Conservation (phyloP, 164 flowering plant genomes). For the Litsea cubeba region DNA sequence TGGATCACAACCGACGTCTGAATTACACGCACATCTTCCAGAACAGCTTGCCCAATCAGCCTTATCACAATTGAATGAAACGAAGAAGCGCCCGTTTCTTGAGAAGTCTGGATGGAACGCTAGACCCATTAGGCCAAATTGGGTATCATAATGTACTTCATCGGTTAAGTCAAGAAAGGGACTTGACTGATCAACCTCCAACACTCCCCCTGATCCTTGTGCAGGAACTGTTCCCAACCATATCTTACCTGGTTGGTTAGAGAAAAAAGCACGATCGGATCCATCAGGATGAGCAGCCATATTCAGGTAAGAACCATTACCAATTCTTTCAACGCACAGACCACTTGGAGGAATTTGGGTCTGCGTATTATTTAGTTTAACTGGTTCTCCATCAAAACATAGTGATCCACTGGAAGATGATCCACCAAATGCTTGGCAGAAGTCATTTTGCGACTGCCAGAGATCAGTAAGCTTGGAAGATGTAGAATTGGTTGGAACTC, state of each 20-base stretch:
- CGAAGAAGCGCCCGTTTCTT: constrained; percentile 79
- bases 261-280: constrained; percentile 67
- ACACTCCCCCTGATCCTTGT: constrained; percentile 50
- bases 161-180: constrained; percentile 83
- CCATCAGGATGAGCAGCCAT: constrained; percentile 94
- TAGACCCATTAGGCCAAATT: constrained; percentile 77
- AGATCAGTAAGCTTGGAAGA: constrained; percentile 50
- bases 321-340: constrained; percentile 79
- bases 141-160: constrained; percentile 59
- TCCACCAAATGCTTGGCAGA: constrained; percentile 78
- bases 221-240: constrained; percentile 76
- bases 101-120: constrained; percentile 84
- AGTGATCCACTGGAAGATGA: constrained; percentile 28
- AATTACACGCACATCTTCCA: constrained; percentile 86
- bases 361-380: constrained; percentile 25
- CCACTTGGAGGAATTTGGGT: constrained; percentile 47
- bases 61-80: constrained; percentile 80
- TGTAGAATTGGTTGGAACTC: constrained; percentile 36
- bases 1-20: constrained; percentile 84
- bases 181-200: constrained; percentile 51
- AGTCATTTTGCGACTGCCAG: constrained; percentile 69
- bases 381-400: constrained; percentile 47
- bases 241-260: constrained; percentile 66
- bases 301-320: constrained; percentile 67
- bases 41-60: constrained; percentile 52